Base-by-base conservation (phyloP, 2,329 filamentous ascomycete species). In the Neofusicoccum parvum region DNA sequence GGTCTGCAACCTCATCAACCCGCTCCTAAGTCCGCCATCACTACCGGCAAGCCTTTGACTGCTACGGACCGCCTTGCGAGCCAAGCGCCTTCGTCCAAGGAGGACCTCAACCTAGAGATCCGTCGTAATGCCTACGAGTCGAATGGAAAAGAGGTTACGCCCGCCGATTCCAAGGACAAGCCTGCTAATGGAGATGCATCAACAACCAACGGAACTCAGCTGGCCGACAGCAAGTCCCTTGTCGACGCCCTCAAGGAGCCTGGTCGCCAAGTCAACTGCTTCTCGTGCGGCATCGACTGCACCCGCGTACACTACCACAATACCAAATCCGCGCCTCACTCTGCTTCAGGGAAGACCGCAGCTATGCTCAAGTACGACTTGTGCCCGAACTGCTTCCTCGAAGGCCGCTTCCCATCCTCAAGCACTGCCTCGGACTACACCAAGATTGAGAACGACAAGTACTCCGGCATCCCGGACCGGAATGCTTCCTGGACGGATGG, bases 1-100 rank as follows among this genome's bases (percentile, higher is more conserved):
- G 95, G 95, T 43, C 86, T 99, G 60, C 94, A 98, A 77, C 91
- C 94, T 27, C 97, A 94, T 87, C 95, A 99, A 75, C 95, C 95
- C 17, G 91, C 91, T 17, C 89, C 93, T 1, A 91, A 92, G 71
- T 88, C 92, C 6, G 78, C 77, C 39, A 72, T 85, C 48, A 87
- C 87, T 5, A 75, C 85, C 2, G 88, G 88, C 45, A 90, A 89
- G 74, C 80, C 85, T 51, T 81, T 86, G 69, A 74, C 86, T 32
- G 81, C 90, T 56, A 97, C 94, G 0, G 93, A 97, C 43, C 85
- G 86, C 49, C 83, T 87, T 11, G 90, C 90, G 1, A 86, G 83
- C 46, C 86, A 90, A 7, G 85, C 86, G 11, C 84, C 89, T 3
- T 84, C 85, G 5, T 82, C 86, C 65, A 97, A 96, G 80, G 84